Conservation (phyloP, 225 moss, liverwort and hornwort genomes). For the Physcomitrellopsis africana region DNA sequence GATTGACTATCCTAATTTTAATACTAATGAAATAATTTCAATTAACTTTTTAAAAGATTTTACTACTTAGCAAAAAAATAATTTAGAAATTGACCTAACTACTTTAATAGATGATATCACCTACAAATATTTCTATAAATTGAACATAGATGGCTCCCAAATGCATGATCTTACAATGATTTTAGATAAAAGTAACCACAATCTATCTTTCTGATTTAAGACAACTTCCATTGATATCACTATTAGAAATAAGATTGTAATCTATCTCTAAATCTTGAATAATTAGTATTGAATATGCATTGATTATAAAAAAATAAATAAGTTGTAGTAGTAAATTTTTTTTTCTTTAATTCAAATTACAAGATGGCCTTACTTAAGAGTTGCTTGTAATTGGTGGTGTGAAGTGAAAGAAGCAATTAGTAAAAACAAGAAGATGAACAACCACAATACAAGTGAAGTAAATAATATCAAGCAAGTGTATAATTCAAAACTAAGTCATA, state of each 20-base stretch:
- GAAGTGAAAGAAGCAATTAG: too few relatives aligned
- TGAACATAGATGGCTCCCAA: conserved; percentile 10
- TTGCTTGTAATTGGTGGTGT: too few relatives aligned
- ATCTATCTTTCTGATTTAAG: not conserved
- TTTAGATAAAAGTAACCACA: not conserved
- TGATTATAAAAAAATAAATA: too few relatives aligned
- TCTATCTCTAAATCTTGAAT: not conserved
- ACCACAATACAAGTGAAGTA: too few relatives aligned
- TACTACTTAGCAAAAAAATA: not conserved
- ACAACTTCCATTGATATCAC: not conserved
- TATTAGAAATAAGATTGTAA: not conserved
- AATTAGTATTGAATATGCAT: not conserved
- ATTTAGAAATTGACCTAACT: not conserved
- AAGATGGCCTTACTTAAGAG: too few relatives aligned
- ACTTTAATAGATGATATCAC: not conserved
- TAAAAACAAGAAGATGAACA: too few relatives aligned
- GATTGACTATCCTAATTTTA: not conserved
- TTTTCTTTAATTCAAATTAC: too few relatives aligned
- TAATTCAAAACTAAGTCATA: too few relatives aligned
- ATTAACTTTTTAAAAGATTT: not conserved
- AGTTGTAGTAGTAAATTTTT: too few relatives aligned
- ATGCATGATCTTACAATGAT: not conserved
- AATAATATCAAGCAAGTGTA: too few relatives aligned
- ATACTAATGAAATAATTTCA: not conserved
- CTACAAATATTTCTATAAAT: not conserved